These are phyloP conservation scores for Chenopodium album DNA, from an alignment of 148 eudicot species.

Conservation along the genomic window DNA sequence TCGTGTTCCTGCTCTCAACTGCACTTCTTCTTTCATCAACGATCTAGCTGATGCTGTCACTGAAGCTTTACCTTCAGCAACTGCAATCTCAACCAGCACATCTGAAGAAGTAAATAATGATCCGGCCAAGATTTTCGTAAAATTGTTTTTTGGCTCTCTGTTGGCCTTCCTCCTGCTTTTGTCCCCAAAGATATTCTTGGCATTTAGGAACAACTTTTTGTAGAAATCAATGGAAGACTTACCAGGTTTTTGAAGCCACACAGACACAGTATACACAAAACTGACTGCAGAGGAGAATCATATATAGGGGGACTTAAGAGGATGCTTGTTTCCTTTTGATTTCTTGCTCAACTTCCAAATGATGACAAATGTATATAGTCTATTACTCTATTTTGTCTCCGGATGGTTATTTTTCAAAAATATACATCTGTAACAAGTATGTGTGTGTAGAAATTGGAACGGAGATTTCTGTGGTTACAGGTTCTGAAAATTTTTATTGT, in stretches of 20 bases:
- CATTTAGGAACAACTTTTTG: slow-evolving; percentile 34
- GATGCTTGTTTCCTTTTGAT: too few species aligned
- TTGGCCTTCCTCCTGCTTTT: slow-evolving; percentile 76
- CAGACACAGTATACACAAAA: neutral
- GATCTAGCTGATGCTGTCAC: slow-evolving; percentile 95
- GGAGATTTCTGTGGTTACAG: neutral
- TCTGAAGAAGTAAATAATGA: slow-evolving; percentile 44
- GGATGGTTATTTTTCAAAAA: neutral
- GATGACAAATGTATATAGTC: neutral
- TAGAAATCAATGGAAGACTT: slow-evolving; percentile 4
- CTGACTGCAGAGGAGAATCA: neutral
- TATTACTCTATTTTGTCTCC: neutral
- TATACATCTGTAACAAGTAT: neutral
- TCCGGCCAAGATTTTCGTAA: slow-evolving; percentile 44
- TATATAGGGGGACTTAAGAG: too few species aligned
- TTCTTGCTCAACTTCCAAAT: neutral
- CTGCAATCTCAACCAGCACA: slow-evolving; percentile 42
- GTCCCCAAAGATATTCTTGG: slow-evolving; percentile 55
- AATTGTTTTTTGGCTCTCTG: slow-evolving; percentile 76
- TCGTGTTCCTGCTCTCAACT: slow-evolving; percentile 96
- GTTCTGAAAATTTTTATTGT: too few species aligned
- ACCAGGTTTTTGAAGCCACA: neutral
- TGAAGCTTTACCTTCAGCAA: slow-evolving; percentile 87
- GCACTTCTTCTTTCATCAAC: slow-evolving; percentile 70
- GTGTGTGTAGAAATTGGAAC: neutral